Evolutionary conservation across 331 rosid genomes (phyloP).

Genomic region (Malus hybrid): DNA sequence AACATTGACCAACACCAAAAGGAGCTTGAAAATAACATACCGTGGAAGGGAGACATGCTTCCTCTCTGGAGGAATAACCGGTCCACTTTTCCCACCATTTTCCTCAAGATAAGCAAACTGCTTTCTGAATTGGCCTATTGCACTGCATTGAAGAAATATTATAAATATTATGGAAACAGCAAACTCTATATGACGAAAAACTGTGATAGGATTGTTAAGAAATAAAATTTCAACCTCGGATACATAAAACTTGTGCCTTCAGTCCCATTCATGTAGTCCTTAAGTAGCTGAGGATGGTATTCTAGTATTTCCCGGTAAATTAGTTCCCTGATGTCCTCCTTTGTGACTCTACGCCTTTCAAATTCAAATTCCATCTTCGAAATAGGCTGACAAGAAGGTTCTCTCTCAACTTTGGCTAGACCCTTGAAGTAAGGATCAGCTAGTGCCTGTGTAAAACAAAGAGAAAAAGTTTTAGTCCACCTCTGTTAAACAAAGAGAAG

Average conservation of each 20-base stretch:
- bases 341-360: constrained; percentile 72
- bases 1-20: neutral
- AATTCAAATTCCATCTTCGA: constrained; percentile 82
- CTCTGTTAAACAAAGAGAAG: too few relatives aligned
- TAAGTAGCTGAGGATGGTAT: constrained; percentile 87
- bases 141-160: constrained; percentile 42
- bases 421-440: constrained; percentile 96
- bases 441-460: constrained; percentile 44
- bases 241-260: constrained; percentile 74
- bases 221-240: constrained; percentile 53
- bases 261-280: constrained; percentile 75
- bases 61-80: constrained; percentile 79
- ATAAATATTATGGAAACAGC: neutral
- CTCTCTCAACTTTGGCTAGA: constrained; percentile 83
- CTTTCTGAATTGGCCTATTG: constrained; percentile 67
- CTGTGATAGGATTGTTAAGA: neutral
- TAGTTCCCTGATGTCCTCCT: constrained; percentile 71
- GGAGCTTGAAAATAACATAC: constrained; percentile 27
- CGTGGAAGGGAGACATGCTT: constrained; percentile 96
- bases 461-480: constrained; percentile 1
- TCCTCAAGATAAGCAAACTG: constrained; percentile 87
- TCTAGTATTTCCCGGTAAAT: constrained; percentile 78
- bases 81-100: constrained; percentile 65
- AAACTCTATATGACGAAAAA: neutral
- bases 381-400: constrained; percentile 79